Percentiles rank a stretch among this genome's conserved stretches.
phyloP scores from a whole-genome alignment of 257 asterid genomes.

The Paulownia fortunei region DNA sequence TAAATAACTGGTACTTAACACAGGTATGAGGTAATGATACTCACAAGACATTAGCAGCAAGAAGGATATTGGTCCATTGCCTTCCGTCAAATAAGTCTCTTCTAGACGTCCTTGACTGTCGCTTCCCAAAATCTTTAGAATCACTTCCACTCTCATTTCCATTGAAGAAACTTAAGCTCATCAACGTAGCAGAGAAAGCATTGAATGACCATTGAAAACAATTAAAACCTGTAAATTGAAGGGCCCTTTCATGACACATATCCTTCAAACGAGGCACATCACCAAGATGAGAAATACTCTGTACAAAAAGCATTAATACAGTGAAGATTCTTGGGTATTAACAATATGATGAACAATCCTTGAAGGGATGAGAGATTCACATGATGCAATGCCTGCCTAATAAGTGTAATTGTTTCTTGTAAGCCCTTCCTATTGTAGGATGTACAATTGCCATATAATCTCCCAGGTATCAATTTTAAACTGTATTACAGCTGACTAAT shows the following conservation, averaged over 20 bases:
- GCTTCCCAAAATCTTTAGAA: constrained; percentile 43
- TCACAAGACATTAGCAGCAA: constrained; percentile 80
- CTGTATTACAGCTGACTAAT: neutral
- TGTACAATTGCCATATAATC: neutral
- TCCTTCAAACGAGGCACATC: constrained; percentile 53
- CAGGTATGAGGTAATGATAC: constrained; percentile 36
- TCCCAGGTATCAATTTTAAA: neutral
- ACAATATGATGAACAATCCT: constrained; percentile 17
- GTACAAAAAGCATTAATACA: constrained; percentile 39
- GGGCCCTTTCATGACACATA: constrained; percentile 52
- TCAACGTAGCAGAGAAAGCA: constrained; percentile 48
- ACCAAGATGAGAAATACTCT: constrained; percentile 55
- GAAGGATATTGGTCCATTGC: constrained; percentile 72
- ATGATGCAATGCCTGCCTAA: constrained; percentile 17
- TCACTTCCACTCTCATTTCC: constrained; percentile 54
- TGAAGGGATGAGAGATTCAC: neutral
- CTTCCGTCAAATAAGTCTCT: constrained; percentile 55
- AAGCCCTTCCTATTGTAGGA: neutral
- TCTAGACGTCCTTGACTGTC: constrained; percentile 49
- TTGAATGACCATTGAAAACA: constrained; percentile 54
- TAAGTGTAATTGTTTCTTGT: neutral
- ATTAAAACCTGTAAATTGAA: constrained; percentile 52
- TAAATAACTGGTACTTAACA: neutral
- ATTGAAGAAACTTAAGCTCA: constrained; percentile 61
- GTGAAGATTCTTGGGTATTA: constrained; percentile 28